These are phyloP conservation scores for Polychaeton citri DNA, from an alignment of 2,329 filamentous ascomycete species.

Conservation along the genomic window DNA sequence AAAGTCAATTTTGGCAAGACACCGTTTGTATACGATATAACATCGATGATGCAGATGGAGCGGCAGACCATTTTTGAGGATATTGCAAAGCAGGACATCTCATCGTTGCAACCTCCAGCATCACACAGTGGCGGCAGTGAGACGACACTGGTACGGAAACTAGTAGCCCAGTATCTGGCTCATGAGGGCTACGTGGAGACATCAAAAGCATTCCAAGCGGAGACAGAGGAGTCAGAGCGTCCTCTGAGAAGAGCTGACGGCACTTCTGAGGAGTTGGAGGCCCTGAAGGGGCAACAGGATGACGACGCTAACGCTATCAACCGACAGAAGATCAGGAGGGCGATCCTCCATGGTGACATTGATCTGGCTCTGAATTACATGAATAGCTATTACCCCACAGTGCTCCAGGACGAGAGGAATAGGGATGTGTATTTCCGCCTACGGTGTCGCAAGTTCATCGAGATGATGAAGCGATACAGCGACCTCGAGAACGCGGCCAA, in stretches of 20 bases:
- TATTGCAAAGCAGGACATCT: slow-evolving; percentile 47
- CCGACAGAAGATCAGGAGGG: slow-evolving; percentile 67
- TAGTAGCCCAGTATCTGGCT: slow-evolving; percentile 78
- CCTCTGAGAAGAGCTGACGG: slow-evolving; percentile 5
- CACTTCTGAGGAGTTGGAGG: not conserved
- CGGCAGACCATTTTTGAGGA: slow-evolving; percentile 44
- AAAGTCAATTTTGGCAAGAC: slow-evolving; percentile 51
- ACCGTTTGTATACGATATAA: slow-evolving; percentile 84
- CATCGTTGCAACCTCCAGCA: slow-evolving; percentile 47
- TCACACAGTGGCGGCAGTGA: slow-evolving; percentile 30
- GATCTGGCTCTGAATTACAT: slow-evolving; percentile 79
- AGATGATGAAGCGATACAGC: slow-evolving; percentile 71
- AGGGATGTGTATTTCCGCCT: slow-evolving; percentile 78
- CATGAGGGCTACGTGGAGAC: slow-evolving; percentile 96
- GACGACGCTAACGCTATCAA: slow-evolving; percentile 76
- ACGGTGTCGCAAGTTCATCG: slow-evolving; percentile 82
- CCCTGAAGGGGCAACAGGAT: slow-evolving; percentile 9
- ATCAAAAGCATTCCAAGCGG: slow-evolving; percentile 56
- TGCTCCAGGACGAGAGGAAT: slow-evolving; percentile 55
- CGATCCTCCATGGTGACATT: slow-evolving; percentile 84
- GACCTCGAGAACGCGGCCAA: slow-evolving; percentile 39
- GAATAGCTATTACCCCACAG: slow-evolving; percentile 61
- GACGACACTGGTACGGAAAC: slow-evolving; percentile 63
- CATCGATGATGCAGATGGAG: slow-evolving; percentile 63
- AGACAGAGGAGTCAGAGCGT: slow-evolving; percentile 24